Evolutionary conservation across 202 grass and related monocot species (phyloP).

Genomic region (Schoenoplectus triqueter): DNA sequence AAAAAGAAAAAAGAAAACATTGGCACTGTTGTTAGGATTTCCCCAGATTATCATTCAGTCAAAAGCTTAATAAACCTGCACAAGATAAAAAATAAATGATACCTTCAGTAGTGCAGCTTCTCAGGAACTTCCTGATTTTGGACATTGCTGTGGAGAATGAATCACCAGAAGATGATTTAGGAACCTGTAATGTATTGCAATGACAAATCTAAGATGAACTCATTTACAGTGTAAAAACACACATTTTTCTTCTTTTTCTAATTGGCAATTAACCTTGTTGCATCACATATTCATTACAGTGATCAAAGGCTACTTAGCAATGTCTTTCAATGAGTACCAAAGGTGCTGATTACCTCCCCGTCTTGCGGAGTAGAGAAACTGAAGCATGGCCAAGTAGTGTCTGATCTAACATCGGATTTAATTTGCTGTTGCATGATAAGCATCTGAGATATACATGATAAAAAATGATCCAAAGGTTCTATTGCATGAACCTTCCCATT

Average conservation of each 20-base stretch:
- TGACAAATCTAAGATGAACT: background rate
- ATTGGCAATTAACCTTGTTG: background rate
- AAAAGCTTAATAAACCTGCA: background rate
- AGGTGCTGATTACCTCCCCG: constrained; percentile 56
- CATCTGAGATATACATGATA: constrained; percentile 75
- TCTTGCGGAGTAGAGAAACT: constrained; percentile 84
- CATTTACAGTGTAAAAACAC: background rate
- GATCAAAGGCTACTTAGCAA: constrained; percentile 1
- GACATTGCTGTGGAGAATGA: constrained; percentile 74
- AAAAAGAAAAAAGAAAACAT: background rate
- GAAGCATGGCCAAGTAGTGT: constrained; percentile 70
- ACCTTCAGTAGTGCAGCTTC: constrained; percentile 62
- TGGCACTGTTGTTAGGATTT: background rate
- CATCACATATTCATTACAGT: constrained; percentile 2
- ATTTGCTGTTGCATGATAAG: constrained; percentile 53
- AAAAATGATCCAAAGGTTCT: constrained; percentile 71
- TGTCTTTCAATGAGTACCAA: constrained; percentile 4
- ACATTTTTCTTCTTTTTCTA: background rate
- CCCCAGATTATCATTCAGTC: background rate
- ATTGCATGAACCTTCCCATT: constrained; percentile 57
- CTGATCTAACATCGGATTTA: constrained; percentile 50
- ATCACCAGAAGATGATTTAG: constrained; percentile 58
- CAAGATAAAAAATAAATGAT: constrained; percentile 37
- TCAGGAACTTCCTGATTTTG: constrained; percentile 61
- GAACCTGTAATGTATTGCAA: constrained; percentile 50